Evolutionary conservation across 2,329 filamentous ascomycete species (phyloP), one percentile per base, ranked within the genome.

Genomic region (Elsinoe fawcettii): DNA sequence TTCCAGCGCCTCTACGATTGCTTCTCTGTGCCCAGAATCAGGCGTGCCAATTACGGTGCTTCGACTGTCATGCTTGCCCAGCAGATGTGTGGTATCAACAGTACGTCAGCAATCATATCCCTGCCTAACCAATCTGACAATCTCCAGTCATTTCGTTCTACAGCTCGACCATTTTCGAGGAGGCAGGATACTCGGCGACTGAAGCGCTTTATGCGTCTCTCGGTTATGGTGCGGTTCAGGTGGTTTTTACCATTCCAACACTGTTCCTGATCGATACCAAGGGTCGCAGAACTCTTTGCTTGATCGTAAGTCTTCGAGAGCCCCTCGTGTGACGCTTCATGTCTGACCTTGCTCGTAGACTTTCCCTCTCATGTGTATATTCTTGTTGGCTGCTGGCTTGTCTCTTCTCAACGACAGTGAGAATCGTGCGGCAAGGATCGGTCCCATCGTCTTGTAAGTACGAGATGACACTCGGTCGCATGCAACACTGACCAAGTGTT

Each of bases 181-280:
- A 62, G 6, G 60, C 60, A 18, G 67, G 66, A 7, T 71, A 69
- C 53, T 59, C 57, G 5, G 58, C 61, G 2, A 63, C 64, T 5
- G 61, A 65, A 20, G 67, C 69, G 2, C 67, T 84, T n/a, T 69
- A 82, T 16, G 80, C 78, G 0, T 81, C 80, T 0, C 78, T 77
- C 63, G 81, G 81, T 0, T 83, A 82, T 59, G 82, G 82, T 2
- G 67, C 83, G 0, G 73, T 82, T 56, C 82, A 79, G 61, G 83
- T 82, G 61, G 44, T 82, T 49, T 83, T 83, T 61, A 80, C 80
- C 0, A 78, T 76, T 59, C 81, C 81, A 0, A 80, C 81, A 1
- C 69, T 84, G 34, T 83, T 75, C 74, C 80, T 79, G 2, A 73
- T 73, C 53, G 70, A 73, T 51, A 71, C 67, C 12, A 68, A 66